phyloP scores from a whole-genome alignment of 768 basidiomycete genomes.

The Crucibulum laeve region DNA sequence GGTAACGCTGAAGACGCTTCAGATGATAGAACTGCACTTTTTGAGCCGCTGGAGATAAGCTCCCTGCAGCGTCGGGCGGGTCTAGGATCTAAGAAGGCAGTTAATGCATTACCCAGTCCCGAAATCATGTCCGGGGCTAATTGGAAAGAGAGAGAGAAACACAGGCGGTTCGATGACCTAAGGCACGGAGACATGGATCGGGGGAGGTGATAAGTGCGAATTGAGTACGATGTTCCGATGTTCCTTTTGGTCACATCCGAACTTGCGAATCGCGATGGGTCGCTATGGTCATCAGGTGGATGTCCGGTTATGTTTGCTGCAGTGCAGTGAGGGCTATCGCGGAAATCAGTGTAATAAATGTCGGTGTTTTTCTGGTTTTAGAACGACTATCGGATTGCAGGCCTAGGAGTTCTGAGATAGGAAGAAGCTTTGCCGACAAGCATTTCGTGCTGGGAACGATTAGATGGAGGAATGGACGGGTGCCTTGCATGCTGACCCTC shows the following conservation, averaged over 20 bases:
- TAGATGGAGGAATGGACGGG: too few relatives aligned
- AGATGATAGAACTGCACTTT: conserved; percentile 35
- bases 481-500: too few relatives aligned
- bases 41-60: conserved; percentile 55
- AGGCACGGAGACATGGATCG: conserved; percentile 5
- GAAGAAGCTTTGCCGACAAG: too few relatives aligned
- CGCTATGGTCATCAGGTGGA: too few relatives aligned
- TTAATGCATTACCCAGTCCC: background rate
- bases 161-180: conserved; percentile 31
- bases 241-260: too few relatives aligned
- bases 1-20: conserved; percentile 27
- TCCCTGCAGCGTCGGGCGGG: conserved; percentile 44
- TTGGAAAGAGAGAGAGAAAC: conserved; percentile 38
- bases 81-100: conserved; percentile 40
- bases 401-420: too few relatives aligned
- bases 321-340: too few relatives aligned
- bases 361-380: background rate
- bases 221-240: too few relatives aligned
- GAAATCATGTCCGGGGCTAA: conserved; percentile 12
- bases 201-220: background rate
- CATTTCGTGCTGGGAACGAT: too few relatives aligned
- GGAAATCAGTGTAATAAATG: background rate
- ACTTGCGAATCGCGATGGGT: too few relatives aligned
- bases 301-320: too few relatives aligned
- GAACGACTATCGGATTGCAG: conserved; percentile 1